Evolutionary conservation across 2,329 filamentous ascomycete genomes (phyloP), one percentile per base, ranked within the genome.

Genomic region (Coniochaeta hoffmannii): DNA sequence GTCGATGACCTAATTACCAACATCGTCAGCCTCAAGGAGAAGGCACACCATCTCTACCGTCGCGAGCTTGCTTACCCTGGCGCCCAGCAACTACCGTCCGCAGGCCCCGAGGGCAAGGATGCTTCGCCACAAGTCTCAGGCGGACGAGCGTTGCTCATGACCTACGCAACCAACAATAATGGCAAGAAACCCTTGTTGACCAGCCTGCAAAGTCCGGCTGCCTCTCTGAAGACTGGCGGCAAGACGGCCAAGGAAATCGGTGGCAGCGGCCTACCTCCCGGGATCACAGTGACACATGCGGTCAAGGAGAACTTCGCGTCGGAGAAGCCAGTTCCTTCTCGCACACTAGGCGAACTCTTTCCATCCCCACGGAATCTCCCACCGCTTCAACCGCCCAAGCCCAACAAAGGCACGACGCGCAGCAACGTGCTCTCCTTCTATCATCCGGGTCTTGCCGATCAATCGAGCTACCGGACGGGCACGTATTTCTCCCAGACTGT

Each of bases 311-410:
- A 65, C 32, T 60, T 64, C 12, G 64, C 66, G 17, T 57, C 64
- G 2, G 79, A 81, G 34, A 83, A 79, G 62, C 62, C 64, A 7
- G 77, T 77, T 62, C 76, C 78, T 56, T 71, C 74, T 1, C 80
- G 80, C 56, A 91, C 87, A 0, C 77, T 93, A 54, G 88, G 88
- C 31, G 86, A 92, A 55, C 69, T 89, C 0, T 92, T 91, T 64
- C 80, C 84, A n/a, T 79, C 87, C 3, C 84, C 87, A 2, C 73
- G 85, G 32, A 80, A 77, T 50, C 73, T 90, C 34, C 81, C 83
- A 10, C 78, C 84, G 1, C 71, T 92, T 41, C 83, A 88, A 58
- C 83, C 86, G 2, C 88, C 88, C 1, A 90, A 89, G 68, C 81
- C 83, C 53, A 82, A 85, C 31, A 90, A 88, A 64, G 81, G 82